Conservation (phyloP, 768 basidiomycete genomes). For the Sporobolomyces roseus region DNA sequence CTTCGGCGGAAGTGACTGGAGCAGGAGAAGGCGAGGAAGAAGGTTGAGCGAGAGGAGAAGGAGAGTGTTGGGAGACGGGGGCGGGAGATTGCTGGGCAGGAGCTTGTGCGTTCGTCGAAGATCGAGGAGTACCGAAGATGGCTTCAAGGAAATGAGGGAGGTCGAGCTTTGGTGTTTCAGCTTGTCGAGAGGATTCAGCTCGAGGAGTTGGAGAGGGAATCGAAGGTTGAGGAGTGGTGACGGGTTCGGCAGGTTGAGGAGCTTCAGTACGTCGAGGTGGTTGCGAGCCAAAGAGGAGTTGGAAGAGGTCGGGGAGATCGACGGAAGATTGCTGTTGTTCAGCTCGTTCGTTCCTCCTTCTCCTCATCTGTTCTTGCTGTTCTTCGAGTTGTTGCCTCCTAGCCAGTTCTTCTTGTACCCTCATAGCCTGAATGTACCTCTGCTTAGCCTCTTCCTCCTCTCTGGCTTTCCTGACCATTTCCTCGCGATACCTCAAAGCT, state of each 20-base stretch:
- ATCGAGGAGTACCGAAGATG: neutral
- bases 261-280: neutral
- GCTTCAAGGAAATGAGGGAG: neutral
- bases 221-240: neutral
- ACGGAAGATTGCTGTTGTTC: neutral
- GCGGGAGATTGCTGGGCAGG: neutral
- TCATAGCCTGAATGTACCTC: neutral
- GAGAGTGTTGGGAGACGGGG: neutral
- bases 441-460: neutral
- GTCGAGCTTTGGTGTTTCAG: neutral
- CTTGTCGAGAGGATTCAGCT: neutral
- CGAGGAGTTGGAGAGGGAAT: neutral
- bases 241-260: neutral
- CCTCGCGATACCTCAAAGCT: conserved; percentile 13
- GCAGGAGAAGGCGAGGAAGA: neutral
- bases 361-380: neutral
- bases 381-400: neutral
- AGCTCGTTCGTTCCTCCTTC: neutral
- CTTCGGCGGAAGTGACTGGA: too few species aligned
- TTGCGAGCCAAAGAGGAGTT: neutral
- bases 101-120: neutral
- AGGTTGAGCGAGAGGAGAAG: neutral
- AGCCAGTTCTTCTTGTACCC: neutral
- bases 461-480: neutral
- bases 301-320: neutral